These are phyloP conservation scores for Gossypium mustelinum DNA, from an alignment of 345 rosid genomes.

Conservation along the genomic window DNA sequence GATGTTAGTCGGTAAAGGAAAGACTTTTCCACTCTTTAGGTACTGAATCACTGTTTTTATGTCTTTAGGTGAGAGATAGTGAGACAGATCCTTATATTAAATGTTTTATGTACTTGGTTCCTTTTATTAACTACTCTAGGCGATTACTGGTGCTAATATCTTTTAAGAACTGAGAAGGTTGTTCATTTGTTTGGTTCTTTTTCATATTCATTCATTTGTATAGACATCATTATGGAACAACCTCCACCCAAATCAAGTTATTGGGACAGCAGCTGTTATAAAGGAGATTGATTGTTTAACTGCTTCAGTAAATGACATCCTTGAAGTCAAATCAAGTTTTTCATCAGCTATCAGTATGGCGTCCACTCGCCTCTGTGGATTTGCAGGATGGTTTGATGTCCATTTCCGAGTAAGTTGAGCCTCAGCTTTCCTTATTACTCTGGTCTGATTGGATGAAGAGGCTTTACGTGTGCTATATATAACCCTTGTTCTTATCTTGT, in stretches of 20 bases:
- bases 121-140: background rate
- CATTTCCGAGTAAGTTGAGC: conserved; percentile 74
- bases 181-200: conserved; percentile 2
- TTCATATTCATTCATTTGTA: conserved; percentile 10
- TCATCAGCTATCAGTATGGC: conserved; percentile 42
- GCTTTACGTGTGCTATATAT: background rate
- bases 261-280: conserved; percentile 64
- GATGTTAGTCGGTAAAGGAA: background rate
- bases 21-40: background rate
- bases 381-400: conserved; percentile 98
- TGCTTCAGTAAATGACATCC: conserved; percentile 65
- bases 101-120: background rate
- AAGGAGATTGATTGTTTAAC: conserved; percentile 90
- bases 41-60: background rate
- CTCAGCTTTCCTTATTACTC: conserved; percentile 1
- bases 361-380: conserved; percentile 62
- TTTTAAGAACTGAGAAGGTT: background rate
- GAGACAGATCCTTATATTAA: background rate
- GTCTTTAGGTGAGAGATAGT: conserved; percentile 1
- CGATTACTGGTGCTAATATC: background rate
- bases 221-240: conserved; percentile 94
- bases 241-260: conserved; percentile 84
- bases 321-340: conserved; percentile 58
- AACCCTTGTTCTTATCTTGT: conserved; percentile 13
- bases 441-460: background rate